Base-by-base conservation (phyloP, 2,329 filamentous ascomycete species). In the Orbilia oligospora region DNA sequence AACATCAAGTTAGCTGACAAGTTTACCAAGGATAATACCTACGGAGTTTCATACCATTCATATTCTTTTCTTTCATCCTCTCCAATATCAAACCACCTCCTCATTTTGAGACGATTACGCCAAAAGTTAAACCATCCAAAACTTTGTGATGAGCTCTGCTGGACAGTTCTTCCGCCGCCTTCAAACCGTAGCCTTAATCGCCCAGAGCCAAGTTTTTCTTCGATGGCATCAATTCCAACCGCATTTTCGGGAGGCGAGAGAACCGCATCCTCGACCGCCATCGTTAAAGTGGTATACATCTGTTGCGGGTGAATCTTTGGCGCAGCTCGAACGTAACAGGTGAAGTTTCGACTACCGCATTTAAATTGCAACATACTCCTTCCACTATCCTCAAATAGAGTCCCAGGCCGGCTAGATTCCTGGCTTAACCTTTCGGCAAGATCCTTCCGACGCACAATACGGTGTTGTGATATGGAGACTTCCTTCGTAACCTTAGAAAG, bases 101-200 rank as follows among this genome's bases (percentile, higher is more conserved):
- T 67, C 75, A 72, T 72, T 44, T 68, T 72, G 46, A 78, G 24
- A 12, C 75, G 68, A 24, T 78, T 78, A 3, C 75, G 51, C 75
- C 75, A 78, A 24, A 78, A 78, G 24, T 63, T 72, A 41, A 78
- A 72, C 75, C 75, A 78, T 12, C 68, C 68, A 41, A 72, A 78
- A n/a, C 68, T 65, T 10, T 72, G 75, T 3, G 68, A 78, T 12
- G 75, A 68, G 8, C 41, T n/a, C 6, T 56, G 61, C 16, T 72
- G 58, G 0, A 58, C 49, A 5, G 38, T 46, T 51, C 49, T 49
- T 8, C 61, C 51, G 2, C 41, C 75, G 27, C 75, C 75, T 9
- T 72, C 75, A 58, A 72, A 78, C 2, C 75, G 44, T 24, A 78
- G 18, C 36, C 75, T 49, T 10, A 78, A 49, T 16, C 64, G 68